These are phyloP conservation scores for Xerocomellus dryophilus DNA, from an alignment of 768 basidiomycete species.

Conservation along the genomic window DNA sequence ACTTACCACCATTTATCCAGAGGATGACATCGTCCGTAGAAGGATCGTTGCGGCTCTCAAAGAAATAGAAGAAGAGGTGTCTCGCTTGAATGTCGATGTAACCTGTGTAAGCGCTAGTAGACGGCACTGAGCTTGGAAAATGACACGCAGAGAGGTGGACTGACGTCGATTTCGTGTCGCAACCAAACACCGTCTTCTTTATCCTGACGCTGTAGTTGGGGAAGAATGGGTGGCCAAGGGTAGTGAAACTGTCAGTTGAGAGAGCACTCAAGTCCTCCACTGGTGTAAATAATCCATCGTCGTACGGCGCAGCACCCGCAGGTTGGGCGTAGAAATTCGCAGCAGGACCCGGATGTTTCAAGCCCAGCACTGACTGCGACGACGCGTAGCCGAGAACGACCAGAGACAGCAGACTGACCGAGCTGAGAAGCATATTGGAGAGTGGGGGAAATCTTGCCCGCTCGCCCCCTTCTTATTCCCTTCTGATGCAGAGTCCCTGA, in stretches of 20 bases:
- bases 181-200: constrained; percentile 33
- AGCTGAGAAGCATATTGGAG: background rate
- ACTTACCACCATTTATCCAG: constrained; percentile 50
- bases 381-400: constrained; percentile 14
- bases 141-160: background rate
- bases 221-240: constrained; percentile 40
- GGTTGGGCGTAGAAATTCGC: background rate
- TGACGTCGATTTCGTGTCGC: constrained; percentile 29
- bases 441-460: background rate
- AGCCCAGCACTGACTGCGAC: constrained; percentile 19
- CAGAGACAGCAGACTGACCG: constrained; percentile 18
- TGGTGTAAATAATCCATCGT: constrained; percentile 31
- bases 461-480: background rate
- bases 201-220: constrained; percentile 41
- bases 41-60: constrained; percentile 59
- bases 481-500: background rate
- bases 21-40: constrained; percentile 55
- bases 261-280: constrained; percentile 25
- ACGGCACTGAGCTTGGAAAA: background rate
- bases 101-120: constrained; percentile 55
- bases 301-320: constrained; percentile 6
- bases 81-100: constrained; percentile 63
- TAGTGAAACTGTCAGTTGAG: constrained; percentile 34
- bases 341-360: constrained; percentile 2
- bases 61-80: constrained; percentile 71